A percentile compares a stretch with the other conserved stretches of the same genome.
These are phyloP conservation scores for Monosporascus sp. DNA, from an alignment of 2,329 filamentous ascomycete species.

Conservation along the genomic window DNA sequence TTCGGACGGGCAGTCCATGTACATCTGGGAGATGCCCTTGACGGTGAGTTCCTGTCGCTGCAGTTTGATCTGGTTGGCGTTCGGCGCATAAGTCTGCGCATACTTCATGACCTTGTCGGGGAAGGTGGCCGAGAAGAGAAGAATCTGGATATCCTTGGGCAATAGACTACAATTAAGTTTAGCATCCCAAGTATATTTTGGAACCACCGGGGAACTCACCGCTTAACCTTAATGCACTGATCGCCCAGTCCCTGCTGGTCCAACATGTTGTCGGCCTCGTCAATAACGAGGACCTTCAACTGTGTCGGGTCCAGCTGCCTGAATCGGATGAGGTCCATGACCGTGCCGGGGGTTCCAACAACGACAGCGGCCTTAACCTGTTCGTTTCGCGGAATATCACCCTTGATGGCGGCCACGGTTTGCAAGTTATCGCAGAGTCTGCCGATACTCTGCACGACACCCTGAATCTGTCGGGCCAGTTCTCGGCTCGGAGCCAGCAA, in stretches of 20 bases:
- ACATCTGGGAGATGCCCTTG: constrained; percentile 95
- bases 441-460: constrained; percentile 78
- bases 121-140: constrained; percentile 94
- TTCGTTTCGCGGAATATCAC: constrained; percentile 63
- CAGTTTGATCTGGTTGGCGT: constrained; percentile 80
- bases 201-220: constrained; percentile 45
- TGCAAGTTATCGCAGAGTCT: constrained; percentile 72
- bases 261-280: constrained; percentile 98
- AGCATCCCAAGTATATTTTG: constrained; percentile 27
- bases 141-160: constrained; percentile 71
- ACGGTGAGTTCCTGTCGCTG: constrained; percentile 90
- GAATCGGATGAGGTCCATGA: constrained; percentile 78
- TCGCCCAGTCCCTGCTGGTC: constrained; percentile 93
- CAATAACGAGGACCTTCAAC: constrained; percentile 80
- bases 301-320: constrained; percentile 66
- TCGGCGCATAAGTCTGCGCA: constrained; percentile 77
- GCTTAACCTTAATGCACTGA: constrained; percentile 86
- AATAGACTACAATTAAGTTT: constrained; percentile 54
- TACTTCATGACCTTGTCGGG: constrained; percentile 81
- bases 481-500: constrained; percentile 90
- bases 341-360: constrained; percentile 90
- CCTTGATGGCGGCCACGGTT: constrained; percentile 78
- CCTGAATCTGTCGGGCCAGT: constrained; percentile 88
- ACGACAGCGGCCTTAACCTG: constrained; percentile 72
- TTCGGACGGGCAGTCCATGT: constrained; percentile 83